Base-by-base conservation (phyloP, 352 stramenopile species). In the Detonula confervacea region DNA sequence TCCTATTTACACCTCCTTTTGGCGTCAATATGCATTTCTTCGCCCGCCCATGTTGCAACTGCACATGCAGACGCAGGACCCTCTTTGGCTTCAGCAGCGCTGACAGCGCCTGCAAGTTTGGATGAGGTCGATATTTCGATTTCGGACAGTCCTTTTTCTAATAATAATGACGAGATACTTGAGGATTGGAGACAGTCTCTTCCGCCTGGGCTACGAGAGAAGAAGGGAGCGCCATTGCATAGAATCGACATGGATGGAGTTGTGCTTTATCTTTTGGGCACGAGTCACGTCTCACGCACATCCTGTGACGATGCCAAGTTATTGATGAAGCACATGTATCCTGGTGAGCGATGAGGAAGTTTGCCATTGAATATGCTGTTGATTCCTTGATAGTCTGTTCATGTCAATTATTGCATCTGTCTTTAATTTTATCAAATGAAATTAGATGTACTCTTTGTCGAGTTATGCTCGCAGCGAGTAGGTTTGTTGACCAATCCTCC, bases 381-480 rank as follows among this genome's bases (percentile, higher is more conserved):
- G n/a, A n/a, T n/a, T n/a, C n/a, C n/a, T n/a, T n/a, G n/a, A n/a
- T n/a, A n/a, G n/a, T 20, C 35, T 18, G 33, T 60, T 57, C 18
- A 2, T 61, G 22, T 47, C 16, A 20, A 2, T 22, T 12, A 55
- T 46, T 44, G 29, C 35, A 18, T 20, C 46, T 39, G 22, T 66
- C 54, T n/a, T n/a, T n/a, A n/a, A n/a, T n/a, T n/a, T n/a, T n/a
- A n/a, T n/a, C n/a, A n/a, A n/a, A n/a, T n/a, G n/a, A n/a, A n/a
- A n/a, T n/a, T n/a, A 82, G 72, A 90, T 67, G 67, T 77, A 20
- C 78, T 94, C 18, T 93, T 94, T 75, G 69, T 94, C 35, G 89
- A 94, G 68, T 62, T 94, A 30, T 94, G 89, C 68, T 77, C 84
- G 56, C 83, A 91, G 72, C 74, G 89, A 61, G 80, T 92, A 42